Conservation (phyloP, 2,329 filamentous ascomycete species). For the Hypoxylon sp. region DNA sequence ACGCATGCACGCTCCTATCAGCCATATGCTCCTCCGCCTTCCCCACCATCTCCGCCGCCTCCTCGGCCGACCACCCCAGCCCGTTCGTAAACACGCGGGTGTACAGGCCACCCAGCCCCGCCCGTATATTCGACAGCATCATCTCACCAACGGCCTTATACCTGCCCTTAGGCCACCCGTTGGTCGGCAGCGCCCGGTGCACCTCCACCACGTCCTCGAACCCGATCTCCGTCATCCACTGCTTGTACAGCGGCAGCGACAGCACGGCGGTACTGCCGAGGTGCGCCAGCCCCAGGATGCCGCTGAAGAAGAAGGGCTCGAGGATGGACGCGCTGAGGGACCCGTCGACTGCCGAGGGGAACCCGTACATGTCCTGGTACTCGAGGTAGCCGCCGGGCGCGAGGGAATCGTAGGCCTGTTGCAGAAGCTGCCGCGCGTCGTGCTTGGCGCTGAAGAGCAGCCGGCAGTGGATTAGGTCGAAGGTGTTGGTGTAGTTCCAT, state of each 20-base stretch:
- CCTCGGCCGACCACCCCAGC: conserved; percentile 11
- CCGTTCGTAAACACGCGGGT: conserved; percentile 15
- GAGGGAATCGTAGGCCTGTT: conserved; percentile 22
- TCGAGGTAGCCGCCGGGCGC: conserved; percentile 31
- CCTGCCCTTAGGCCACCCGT: conserved; percentile 13
- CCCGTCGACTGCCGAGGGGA: conserved; percentile 17
- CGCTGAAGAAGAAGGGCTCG: conserved; percentile 21
- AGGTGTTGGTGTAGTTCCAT: conserved; percentile 21
- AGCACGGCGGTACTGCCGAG: conserved; percentile 15
- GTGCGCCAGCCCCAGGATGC: conserved; percentile 2
- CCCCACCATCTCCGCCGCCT: conserved; percentile 9
- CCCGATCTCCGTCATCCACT: conserved; percentile 24
- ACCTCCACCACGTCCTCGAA: conserved; percentile 20
- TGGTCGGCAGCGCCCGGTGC: conserved; percentile 20
- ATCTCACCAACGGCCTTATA: conserved; percentile 26
- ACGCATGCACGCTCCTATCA: conserved; percentile 15
- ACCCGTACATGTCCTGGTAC: conserved; percentile 25
- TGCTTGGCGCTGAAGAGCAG: conserved; percentile 20
- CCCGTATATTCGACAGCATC: conserved; percentile 17
- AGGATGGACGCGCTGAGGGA: conserved; percentile 6
- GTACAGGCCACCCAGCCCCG: conserved; percentile 6
- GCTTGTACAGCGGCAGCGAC: conserved; percentile 9
- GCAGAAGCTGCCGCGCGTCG: conserved; percentile 13
- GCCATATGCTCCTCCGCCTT: conserved; percentile 11
- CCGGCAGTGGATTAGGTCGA: conserved; percentile 30